A percentile compares a stretch with the other conserved stretches of the same genome.
phyloP scores from a whole-genome alignment of 139 green algal species.

The Yamagishiella unicocca region DNA sequence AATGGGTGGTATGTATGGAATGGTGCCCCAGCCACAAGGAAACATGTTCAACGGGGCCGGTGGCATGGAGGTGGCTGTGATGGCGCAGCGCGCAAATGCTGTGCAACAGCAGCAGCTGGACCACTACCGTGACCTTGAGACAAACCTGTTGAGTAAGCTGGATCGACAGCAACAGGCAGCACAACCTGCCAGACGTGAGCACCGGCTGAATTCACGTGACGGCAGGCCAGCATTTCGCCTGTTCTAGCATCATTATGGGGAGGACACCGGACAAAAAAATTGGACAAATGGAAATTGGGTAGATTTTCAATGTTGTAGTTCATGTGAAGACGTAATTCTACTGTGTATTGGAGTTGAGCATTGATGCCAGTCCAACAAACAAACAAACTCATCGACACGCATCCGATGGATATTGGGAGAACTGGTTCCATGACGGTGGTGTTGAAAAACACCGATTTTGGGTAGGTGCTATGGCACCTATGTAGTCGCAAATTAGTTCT shows the following conservation, averaged over 20 bases:
- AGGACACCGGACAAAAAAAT: no score
- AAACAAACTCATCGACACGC: no score
- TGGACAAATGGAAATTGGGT: no score
- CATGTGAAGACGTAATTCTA: no score
- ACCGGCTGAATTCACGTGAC: background rate
- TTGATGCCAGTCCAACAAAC: no score
- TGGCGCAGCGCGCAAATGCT: background rate
- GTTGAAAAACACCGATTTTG: conserved; percentile 61
- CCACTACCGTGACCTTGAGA: background rate
- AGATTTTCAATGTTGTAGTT: no score
- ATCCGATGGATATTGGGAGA: no score
- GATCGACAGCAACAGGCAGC: conserved; percentile 18
- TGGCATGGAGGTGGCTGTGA: background rate
- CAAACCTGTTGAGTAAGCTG: background rate
- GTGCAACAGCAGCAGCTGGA: conserved; percentile 24
- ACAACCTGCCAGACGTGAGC: background rate
- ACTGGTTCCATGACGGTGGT: conserved; percentile 54
- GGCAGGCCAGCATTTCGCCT: conserved; percentile 15
- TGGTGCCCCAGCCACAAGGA: background rate
- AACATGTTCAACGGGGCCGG: background rate
- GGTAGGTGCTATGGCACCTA: background rate
- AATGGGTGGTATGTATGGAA: background rate
- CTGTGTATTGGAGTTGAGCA: no score
- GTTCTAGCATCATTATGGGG: background rate
- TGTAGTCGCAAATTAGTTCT: background rate